A percentile compares a stretch with the other conserved stretches of the same genome.
phyloP scores from a whole-genome alignment of 805 yeast species.

The Nakazawaea wickerhamii region DNA sequence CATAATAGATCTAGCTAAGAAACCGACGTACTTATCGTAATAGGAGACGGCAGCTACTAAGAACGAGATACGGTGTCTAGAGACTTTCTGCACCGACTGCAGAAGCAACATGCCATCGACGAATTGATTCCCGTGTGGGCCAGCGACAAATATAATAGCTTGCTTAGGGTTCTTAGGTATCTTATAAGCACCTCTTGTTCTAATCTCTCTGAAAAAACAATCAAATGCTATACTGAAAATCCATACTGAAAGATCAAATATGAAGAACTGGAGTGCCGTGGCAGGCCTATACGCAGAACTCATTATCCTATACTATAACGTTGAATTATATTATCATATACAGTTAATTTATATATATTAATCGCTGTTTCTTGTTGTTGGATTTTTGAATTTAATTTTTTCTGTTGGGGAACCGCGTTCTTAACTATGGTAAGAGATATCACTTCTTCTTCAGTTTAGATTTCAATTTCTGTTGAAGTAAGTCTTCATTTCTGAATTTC shows the following conservation, averaged over 20 bases:
- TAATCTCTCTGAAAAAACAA: slow-evolving; percentile 69
- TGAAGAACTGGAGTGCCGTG: slow-evolving; percentile 16
- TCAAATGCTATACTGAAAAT: slow-evolving; percentile 38
- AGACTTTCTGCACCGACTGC: slow-evolving; percentile 62
- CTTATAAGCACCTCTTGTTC: slow-evolving; percentile 65
- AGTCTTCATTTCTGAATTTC: slow-evolving; percentile 46
- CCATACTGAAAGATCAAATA: slow-evolving; percentile 52
- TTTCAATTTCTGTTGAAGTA: not conserved
- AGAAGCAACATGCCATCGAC: slow-evolving; percentile 70
- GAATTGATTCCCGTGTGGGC: slow-evolving; percentile 87
- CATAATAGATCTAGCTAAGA: slow-evolving; percentile 66
- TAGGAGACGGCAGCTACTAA: slow-evolving; percentile 51
- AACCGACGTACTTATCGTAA: slow-evolving; percentile 55
- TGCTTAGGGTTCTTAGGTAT: slow-evolving; percentile 44
- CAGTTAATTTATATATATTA: not conserved
- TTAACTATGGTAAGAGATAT: no score
- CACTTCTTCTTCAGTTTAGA: slow-evolving; percentile 17
- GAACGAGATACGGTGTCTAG: slow-evolving; percentile 43
- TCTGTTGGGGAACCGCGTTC: no score
- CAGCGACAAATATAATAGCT: slow-evolving; percentile 73
- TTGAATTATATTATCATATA: not conserved
- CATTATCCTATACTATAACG: not conserved
- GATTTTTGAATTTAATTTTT: no score
- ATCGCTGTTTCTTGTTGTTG: no score
- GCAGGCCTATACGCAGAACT: slow-evolving; percentile 3